These are phyloP conservation scores for Tylopilus felleus DNA, from an alignment of 768 basidiomycete species.

Conservation along the genomic window DNA sequence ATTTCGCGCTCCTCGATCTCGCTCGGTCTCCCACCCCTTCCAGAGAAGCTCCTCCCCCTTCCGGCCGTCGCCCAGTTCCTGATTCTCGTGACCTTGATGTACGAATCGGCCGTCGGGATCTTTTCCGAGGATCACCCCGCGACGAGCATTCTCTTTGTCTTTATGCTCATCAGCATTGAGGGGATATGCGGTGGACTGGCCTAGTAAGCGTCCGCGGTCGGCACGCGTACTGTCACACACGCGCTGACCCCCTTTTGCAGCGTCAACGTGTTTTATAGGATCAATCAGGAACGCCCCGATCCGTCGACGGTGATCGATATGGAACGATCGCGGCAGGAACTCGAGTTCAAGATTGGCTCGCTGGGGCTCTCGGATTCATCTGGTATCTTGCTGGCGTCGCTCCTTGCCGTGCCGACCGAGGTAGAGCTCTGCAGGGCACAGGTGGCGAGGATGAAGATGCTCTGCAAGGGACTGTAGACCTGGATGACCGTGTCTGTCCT, in stretches of 20 bases:
- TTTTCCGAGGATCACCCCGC: conserved; percentile 46
- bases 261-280: conserved; percentile 82
- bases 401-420: conserved; percentile 50
- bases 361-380: conserved; percentile 83
- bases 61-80: conserved; percentile 71
- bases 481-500: no score
- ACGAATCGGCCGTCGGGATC: conserved; percentile 68
- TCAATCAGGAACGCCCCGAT: conserved; percentile 69
- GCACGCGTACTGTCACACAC: no score
- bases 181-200: conserved; percentile 91
- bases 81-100: conserved; percentile 59
- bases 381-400: conserved; percentile 51
- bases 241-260: conserved; percentile 38
- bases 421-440: conserved; percentile 73
- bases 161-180: conserved; percentile 78
- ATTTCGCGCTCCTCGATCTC: conserved; percentile 90
- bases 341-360: conserved; percentile 88
- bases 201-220: conserved; percentile 53
- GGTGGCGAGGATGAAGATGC: conserved; percentile 60
- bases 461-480: conserved; percentile 60
- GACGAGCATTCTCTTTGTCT: conserved; percentile 59
- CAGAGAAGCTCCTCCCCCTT: conserved; percentile 59
- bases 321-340: conserved; percentile 67
- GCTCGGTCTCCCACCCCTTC: conserved; percentile 77
- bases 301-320: conserved; percentile 43